Percentiles rank a stretch among this genome's conserved stretches.
Conservation (phyloP, 352 stramenopile genomes). For the Phytophthora pistaciae region DNA sequence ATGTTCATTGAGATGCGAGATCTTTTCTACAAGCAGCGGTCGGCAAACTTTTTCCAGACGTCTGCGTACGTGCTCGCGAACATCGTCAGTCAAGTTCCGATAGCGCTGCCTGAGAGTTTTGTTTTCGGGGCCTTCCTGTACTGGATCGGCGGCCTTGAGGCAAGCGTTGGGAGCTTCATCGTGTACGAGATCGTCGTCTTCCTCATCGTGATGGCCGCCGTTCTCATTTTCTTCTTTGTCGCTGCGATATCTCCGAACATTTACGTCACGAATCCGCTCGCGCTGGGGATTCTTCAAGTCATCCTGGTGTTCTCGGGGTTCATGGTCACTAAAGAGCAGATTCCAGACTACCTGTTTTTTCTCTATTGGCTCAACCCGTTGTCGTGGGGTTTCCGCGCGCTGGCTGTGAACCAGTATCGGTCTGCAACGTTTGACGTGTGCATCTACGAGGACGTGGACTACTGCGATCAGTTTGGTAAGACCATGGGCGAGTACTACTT, state of each 20-base stretch:
- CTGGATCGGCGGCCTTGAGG: no score
- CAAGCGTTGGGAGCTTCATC: conserved; percentile 46
- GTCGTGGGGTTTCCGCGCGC: conserved; percentile 39
- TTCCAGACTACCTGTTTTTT: conserved; percentile 50
- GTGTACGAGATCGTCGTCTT: conserved; percentile 67
- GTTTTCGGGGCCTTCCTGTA: no score
- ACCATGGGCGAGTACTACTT: conserved; percentile 54
- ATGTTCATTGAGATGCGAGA: conserved; percentile 56
- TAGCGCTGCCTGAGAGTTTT: conserved; percentile 50
- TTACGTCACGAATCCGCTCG: conserved; percentile 38
- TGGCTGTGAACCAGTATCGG: conserved; percentile 38
- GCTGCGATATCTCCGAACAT: conserved; percentile 30
- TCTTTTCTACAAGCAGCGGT: conserved; percentile 77
- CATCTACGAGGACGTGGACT: conserved; percentile 39
- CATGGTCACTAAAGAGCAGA: conserved; percentile 43
- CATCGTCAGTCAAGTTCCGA: conserved; percentile 30
- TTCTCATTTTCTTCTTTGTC: conserved; percentile 46
- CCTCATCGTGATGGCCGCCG: conserved; percentile 33
- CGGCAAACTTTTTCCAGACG: conserved; percentile 72
- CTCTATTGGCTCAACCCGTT: conserved; percentile 24
- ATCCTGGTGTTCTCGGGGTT: conserved; percentile 32
- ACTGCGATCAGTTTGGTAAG: conserved; percentile 34
- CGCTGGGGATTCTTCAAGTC: not conserved
- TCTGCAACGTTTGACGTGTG: conserved; percentile 32
- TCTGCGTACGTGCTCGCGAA: conserved; percentile 62